A percentile compares a stretch with the other conserved stretches of the same genome.
phyloP scores from a whole-genome alignment of 129 eudicot genomes.

The Ambrosia artemisiifolia region DNA sequence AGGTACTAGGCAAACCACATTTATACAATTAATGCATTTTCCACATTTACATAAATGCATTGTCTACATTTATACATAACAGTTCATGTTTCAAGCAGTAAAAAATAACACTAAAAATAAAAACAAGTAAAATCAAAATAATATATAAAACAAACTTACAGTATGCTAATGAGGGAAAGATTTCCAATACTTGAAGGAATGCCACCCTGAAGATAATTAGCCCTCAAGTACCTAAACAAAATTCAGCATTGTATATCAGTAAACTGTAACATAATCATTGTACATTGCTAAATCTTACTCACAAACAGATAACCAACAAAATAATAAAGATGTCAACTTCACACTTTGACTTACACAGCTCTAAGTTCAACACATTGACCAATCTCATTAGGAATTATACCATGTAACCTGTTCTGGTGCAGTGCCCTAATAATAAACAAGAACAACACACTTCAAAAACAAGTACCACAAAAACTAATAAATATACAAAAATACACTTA shows the following conservation, averaged over 20 bases:
- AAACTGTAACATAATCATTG: slow-evolving; percentile 2
- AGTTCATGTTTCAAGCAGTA: background rate
- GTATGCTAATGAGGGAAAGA: slow-evolving; percentile 62
- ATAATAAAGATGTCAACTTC: background rate
- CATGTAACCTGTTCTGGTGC: slow-evolving; percentile 93
- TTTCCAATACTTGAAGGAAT: slow-evolving; percentile 88
- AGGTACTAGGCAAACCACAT: background rate
- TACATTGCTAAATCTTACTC: background rate
- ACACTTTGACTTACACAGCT: slow-evolving; percentile 72
- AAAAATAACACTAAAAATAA: background rate
- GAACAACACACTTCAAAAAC: background rate
- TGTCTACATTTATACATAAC: too few relatives aligned
- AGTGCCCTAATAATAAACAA: slow-evolving; percentile 56
- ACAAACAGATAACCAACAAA: background rate
- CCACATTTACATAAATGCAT: background rate
- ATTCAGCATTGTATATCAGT: background rate
- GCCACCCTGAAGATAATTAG: slow-evolving; percentile 90
- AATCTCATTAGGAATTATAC: slow-evolving; percentile 76
- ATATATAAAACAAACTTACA: slow-evolving; percentile 47
- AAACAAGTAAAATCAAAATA: background rate
- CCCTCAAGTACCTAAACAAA: slow-evolving; percentile 69
- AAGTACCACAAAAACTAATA: background rate
- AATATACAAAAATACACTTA: slow-evolving; percentile 33
- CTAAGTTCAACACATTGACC: slow-evolving; percentile 73
- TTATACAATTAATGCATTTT: background rate